A percentile compares a stretch with the other conserved stretches of the same genome.
These are phyloP conservation scores for Ustilago loliicola DNA, from an alignment of 1,284 basidiomycete genomes.

Conservation along the genomic window DNA sequence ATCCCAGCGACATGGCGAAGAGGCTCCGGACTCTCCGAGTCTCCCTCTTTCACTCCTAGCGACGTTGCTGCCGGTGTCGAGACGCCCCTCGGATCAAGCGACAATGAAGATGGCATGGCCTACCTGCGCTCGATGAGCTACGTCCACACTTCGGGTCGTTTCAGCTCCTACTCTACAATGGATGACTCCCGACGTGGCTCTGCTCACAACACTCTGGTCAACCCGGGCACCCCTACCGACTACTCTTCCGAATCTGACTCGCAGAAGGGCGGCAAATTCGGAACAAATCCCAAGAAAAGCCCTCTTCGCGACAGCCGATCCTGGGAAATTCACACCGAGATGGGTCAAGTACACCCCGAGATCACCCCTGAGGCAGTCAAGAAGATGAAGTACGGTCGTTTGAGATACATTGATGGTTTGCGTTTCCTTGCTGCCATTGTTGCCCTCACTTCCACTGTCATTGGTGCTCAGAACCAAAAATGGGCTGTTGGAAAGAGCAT, in stretches of 20 bases:
- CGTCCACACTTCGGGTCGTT: slow-evolving; percentile 41
- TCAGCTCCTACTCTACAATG: slow-evolving; percentile 24
- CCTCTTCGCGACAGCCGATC: slow-evolving; percentile 36
- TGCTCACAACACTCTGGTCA: slow-evolving; percentile 36
- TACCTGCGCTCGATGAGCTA: slow-evolving; percentile 52
- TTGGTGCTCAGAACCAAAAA: slow-evolving; percentile 13
- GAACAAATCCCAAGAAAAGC: slow-evolving; percentile 22
- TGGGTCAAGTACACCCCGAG: slow-evolving; percentile 4
- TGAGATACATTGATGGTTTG: slow-evolving; percentile 49
- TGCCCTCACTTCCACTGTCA: slow-evolving; percentile 42
- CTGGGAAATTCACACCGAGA: slow-evolving; percentile 32
- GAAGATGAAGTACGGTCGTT: slow-evolving; percentile 49
- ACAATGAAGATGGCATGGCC: slow-evolving; percentile 48
- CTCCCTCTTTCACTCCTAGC: slow-evolving; percentile 22
- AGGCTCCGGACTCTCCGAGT: slow-evolving; percentile 18
- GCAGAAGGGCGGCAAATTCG: slow-evolving; percentile 27
- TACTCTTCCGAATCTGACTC: slow-evolving; percentile 33
- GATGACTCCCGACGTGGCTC: slow-evolving; percentile 34
- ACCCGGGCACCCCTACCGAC: slow-evolving; percentile 33
- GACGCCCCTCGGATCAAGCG: slow-evolving; percentile 23
- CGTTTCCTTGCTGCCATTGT: slow-evolving; percentile 42
- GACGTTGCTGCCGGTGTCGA: slow-evolving; percentile 32
- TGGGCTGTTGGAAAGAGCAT: slow-evolving; percentile 44
- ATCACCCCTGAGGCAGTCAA: slow-evolving; percentile 15
- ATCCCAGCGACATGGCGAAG: slow-evolving; percentile 35